Conservation (phyloP, 164 flowering plant species). For the Santalum album region DNA sequence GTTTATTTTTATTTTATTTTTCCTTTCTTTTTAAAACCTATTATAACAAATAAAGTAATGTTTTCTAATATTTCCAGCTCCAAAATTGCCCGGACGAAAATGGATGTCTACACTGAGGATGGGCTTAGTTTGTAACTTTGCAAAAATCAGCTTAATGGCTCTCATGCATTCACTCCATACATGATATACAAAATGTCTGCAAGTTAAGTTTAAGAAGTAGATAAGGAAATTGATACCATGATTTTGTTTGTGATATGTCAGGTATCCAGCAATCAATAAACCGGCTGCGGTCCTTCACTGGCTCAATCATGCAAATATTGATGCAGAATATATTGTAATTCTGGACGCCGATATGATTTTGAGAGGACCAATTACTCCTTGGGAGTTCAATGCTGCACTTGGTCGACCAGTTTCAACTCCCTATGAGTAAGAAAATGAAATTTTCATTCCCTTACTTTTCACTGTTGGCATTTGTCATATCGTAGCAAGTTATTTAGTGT, state of each 20-base stretch:
- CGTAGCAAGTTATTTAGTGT: too few relatives aligned
- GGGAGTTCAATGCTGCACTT: conserved; percentile 89
- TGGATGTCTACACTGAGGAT: too few relatives aligned
- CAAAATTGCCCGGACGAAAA: too few relatives aligned
- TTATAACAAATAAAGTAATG: too few relatives aligned
- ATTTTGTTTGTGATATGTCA: conserved; percentile 20
- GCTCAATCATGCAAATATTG: conserved; percentile 79
- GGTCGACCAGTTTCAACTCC: conserved; percentile 96
- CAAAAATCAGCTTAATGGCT: too few relatives aligned
- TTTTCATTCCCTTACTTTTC: conserved; percentile 1
- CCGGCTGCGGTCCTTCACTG: conserved; percentile 96
- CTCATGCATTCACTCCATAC: too few relatives aligned
- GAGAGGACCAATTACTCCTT: conserved; percentile 91
- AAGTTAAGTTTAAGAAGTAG: neutral
- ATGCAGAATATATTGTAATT: conserved; percentile 90
- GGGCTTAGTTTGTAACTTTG: too few relatives aligned
- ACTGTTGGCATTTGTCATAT: too few relatives aligned
- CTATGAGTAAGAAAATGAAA: conserved; percentile 56
- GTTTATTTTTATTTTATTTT: too few relatives aligned
- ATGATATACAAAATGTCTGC: too few relatives aligned
- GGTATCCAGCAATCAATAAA: conserved; percentile 99
- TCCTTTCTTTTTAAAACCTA: too few relatives aligned
- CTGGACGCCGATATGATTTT: conserved; percentile 97
- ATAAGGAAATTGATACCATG: neutral
- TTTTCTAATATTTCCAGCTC: too few relatives aligned